phyloP scores from a whole-genome alignment of 164 flowering plant species.

The Warburgia ugandensis region DNA sequence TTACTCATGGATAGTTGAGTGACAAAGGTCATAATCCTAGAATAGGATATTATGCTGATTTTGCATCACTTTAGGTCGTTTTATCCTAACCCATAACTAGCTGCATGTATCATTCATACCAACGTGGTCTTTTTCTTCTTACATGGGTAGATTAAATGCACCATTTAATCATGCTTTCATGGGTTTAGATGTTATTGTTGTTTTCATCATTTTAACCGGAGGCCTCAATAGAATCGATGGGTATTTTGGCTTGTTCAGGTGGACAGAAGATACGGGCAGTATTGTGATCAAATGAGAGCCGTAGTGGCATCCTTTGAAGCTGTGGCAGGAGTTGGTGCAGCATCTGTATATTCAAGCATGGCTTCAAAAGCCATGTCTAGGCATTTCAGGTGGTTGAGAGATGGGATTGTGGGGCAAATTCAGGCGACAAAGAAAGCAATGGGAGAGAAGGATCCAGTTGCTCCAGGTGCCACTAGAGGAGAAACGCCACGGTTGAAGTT shows the following conservation, averaged over 20 bases:
- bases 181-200: no score
- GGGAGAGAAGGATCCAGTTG: slow-evolving; percentile 67
- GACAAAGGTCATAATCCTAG: no score
- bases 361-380: slow-evolving; percentile 89
- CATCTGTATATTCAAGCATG: slow-evolving; percentile 53
- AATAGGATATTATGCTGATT: no score
- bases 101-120: no score
- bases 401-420: slow-evolving; percentile 69
- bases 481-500: slow-evolving; percentile 75
- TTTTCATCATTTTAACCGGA: no score
- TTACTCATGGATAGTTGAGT: no score
- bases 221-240: no score
- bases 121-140: no score
- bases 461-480: slow-evolving; percentile 61
- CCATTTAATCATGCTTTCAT: background rate
- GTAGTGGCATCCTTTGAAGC: slow-evolving; percentile 77
- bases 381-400: slow-evolving; percentile 79
- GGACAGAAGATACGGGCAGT: slow-evolving; percentile 85
- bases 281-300: slow-evolving; percentile 79
- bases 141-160: no score
- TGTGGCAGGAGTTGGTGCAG: slow-evolving; percentile 70
- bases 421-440: slow-evolving; percentile 61
- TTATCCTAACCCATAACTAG: no score
- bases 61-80: no score
- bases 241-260: no score